Evolutionary conservation across 352 stramenopile genomes (phyloP).

Genomic region (Pythium oligandrum): DNA sequence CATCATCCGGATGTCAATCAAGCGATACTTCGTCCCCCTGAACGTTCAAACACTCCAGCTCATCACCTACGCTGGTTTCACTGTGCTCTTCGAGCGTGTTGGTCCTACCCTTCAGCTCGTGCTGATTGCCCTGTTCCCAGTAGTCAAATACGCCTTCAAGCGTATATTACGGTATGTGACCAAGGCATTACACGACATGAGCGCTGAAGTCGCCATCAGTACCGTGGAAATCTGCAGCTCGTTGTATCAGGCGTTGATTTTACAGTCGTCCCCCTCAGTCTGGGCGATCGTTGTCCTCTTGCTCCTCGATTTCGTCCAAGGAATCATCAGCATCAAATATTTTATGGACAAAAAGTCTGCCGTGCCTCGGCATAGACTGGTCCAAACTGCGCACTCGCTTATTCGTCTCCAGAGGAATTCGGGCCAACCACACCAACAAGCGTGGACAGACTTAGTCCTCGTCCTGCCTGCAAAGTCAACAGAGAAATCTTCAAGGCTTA

Average conservation of each 20-base stretch:
- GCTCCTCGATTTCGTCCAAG: slow-evolving; percentile 14
- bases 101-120: slow-evolving; percentile 4
- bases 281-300: slow-evolving; percentile 13
- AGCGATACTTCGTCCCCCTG: slow-evolving; percentile 1
- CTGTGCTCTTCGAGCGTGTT: slow-evolving; percentile 9
- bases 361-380: slow-evolving; percentile 2
- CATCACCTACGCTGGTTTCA: slow-evolving; percentile 8
- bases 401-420: slow-evolving; percentile 7
- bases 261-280: slow-evolving; percentile 10
- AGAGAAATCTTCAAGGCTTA: too few species aligned
- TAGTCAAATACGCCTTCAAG: slow-evolving; percentile 16
- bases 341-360: slow-evolving; percentile 11
- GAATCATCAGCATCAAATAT: slow-evolving; percentile 5
- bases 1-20: background rate
- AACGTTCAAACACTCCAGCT: slow-evolving; percentile 7
- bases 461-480: background rate
- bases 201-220: slow-evolving; percentile 9
- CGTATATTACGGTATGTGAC: slow-evolving; percentile 1
- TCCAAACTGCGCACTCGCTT: background rate
- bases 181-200: slow-evolving; percentile 3
- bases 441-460: background rate
- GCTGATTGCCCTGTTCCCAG: slow-evolving; percentile 10
- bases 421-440: background rate
- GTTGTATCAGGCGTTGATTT: slow-evolving; percentile 19
- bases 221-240: slow-evolving; percentile 20